Base-by-base conservation (phyloP, 495 filamentous ascomycete genomes). In the Daldinia bambusicola region DNA sequence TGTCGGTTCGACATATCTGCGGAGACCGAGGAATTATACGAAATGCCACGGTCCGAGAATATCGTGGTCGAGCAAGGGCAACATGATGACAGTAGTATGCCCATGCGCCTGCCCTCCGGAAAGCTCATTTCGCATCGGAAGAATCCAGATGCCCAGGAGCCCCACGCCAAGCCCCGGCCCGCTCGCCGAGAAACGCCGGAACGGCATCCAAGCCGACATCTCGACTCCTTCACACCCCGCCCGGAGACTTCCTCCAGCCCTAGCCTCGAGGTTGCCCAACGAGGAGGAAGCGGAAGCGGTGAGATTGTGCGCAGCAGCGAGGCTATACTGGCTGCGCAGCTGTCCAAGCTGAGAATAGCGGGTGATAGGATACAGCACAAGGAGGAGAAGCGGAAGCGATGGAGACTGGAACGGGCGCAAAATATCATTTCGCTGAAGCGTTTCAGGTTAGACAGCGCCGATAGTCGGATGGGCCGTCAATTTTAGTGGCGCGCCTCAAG, bases 1-100 rank as follows among this genome's bases (percentile, higher is more conserved):
- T 79, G 78, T 50, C 73, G 63, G 52, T 75, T 81, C 30, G 73
- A 80, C 48, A 72, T 80, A 58, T 67, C 70, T 20, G 20, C 14
- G 20, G 43, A 48, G 8, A 48, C 43, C 18, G 43, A 48, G 0
- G 43, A 48, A 48, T 22, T 48, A 16, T 48, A 48, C 18, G 43
- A 48, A 22, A 48, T 48, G 43, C 43, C 18, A 22, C 43, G 5
- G 20, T 48, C 43, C 0, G 43, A 48, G 20, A 48, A 48, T 20
- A 4, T 18, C 43, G 18, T 48, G 2, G 1, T 22, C 9, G 18
- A 48, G 2, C 43, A 48, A 18, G 18, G 16, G 43, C 43, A 48
- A 48, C 43, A 4, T 9, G 43, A 4, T 9, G 43, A 22, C 18
- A 18, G 9, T 3, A 22, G 16, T 9, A 48, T 6, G 43, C 43